Conservation (phyloP, 805 yeast species). For the Candida hungchunana region DNA sequence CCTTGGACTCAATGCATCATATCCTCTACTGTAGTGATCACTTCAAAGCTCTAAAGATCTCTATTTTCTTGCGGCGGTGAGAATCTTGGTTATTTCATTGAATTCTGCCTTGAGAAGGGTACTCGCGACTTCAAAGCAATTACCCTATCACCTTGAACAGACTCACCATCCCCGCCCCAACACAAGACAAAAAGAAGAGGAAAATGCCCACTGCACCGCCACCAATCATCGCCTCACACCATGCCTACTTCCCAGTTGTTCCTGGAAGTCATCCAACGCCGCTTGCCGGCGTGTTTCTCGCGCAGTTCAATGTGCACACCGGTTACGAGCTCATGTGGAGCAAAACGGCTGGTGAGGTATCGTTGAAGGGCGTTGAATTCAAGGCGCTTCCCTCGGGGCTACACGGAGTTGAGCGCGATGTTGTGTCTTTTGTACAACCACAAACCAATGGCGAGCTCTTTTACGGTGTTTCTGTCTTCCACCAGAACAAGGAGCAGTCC, state of each 20-base stretch:
- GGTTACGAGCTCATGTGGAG: conserved; percentile 49
- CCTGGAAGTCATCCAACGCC: conserved; percentile 23
- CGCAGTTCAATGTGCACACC: conserved; percentile 46
- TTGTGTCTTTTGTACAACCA: conserved; percentile 46
- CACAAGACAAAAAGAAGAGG: too few species aligned
- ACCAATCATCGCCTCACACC: background rate
- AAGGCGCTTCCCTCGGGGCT: conserved; percentile 68
- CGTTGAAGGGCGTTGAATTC: conserved; percentile 49
- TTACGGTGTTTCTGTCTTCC: conserved; percentile 51
- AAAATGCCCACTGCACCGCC: too few species aligned
- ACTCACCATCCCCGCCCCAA: background rate
- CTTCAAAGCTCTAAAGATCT: too few species aligned
- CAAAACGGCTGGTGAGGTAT: conserved; percentile 26
- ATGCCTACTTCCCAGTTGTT: conserved; percentile 10
- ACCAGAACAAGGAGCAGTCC: conserved; percentile 37
- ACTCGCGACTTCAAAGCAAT: too few species aligned
- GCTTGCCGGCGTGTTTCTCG: conserved; percentile 41
- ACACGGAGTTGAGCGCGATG: conserved; percentile 48
- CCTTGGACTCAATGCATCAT: too few species aligned
- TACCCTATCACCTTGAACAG: too few species aligned
- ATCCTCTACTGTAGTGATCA: too few species aligned
- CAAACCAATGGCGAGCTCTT: conserved; percentile 23
- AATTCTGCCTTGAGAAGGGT: too few species aligned
- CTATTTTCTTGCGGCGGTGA: too few species aligned
- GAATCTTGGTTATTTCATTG: too few species aligned